phyloP scores from a whole-genome alignment of 2,329 filamentous ascomycete species.

The Penicillium capsulatum region DNA sequence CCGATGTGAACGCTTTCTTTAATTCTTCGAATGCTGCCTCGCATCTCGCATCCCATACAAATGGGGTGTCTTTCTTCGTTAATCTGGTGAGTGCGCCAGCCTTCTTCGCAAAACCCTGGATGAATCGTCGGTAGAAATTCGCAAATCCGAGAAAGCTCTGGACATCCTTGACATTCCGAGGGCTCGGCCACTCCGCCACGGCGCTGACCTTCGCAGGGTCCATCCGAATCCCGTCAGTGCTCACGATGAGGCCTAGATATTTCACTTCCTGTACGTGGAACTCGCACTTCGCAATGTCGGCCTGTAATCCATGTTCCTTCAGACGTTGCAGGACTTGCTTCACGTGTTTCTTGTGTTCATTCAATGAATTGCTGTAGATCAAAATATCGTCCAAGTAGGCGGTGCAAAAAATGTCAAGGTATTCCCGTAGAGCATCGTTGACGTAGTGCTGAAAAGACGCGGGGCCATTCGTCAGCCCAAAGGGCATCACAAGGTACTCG shows the following conservation, averaged over 20 bases:
- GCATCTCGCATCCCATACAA: background rate
- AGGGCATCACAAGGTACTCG: slow-evolving; percentile 5
- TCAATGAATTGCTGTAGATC: background rate
- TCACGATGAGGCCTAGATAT: background rate
- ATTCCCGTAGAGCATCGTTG: background rate
- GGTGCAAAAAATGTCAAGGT: slow-evolving; percentile 2
- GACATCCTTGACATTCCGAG: slow-evolving; percentile 13
- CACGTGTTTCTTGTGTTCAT: slow-evolving; percentile 1
- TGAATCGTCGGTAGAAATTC: slow-evolving; percentile 27
- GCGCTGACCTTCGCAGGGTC: slow-evolving; percentile 16
- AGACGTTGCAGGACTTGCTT: slow-evolving; percentile 1
- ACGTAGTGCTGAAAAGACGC: background rate
- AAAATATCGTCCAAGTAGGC: slow-evolving; percentile 7
- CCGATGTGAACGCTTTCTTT: background rate
- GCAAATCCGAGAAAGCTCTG: slow-evolving; percentile 21
- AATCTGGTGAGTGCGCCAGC: background rate
- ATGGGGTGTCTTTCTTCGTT: background rate
- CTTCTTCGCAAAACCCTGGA: slow-evolving; percentile 14
- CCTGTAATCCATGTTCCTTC: slow-evolving; percentile 1
- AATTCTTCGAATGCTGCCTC: background rate
- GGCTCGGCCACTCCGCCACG: slow-evolving; percentile 10
- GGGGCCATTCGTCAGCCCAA: slow-evolving; percentile 1
- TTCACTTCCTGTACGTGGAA: background rate
- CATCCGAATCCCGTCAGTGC: slow-evolving; percentile 8
- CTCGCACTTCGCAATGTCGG: slow-evolving; percentile 6